Conservation (phyloP, 352 stramenopile genomes). For the Aphanomyces invadans region DNA sequence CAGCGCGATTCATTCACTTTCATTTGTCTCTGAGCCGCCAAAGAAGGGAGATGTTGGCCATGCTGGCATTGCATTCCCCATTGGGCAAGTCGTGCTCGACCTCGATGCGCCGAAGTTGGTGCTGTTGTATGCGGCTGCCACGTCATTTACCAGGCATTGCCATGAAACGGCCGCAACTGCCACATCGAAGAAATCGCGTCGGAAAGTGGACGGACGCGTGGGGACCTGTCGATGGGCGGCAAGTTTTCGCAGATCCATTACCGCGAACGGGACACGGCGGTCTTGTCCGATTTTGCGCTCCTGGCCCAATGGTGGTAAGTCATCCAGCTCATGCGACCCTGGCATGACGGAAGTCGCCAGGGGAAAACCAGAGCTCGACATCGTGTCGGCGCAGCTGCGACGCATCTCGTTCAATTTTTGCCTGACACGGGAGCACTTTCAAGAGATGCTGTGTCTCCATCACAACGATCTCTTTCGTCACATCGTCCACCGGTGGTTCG, state of each 20-base stretch:
- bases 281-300: constrained; percentile 50
- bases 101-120: too few relatives aligned
- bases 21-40: too few relatives aligned
- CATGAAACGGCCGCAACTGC: too few relatives aligned
- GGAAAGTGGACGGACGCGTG: too few relatives aligned
- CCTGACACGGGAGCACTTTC: constrained; percentile 51
- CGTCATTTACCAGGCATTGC: too few relatives aligned
- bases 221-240: constrained; percentile 67
- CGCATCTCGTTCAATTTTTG: constrained; percentile 72
- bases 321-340: neutral
- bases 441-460: constrained; percentile 50
- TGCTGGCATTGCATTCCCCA: too few relatives aligned
- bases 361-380: constrained; percentile 45
- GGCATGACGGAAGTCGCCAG: constrained; percentile 20
- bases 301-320: constrained; percentile 58
- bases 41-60: too few relatives aligned
- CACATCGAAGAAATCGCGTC: too few relatives aligned
- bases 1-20: too few relatives aligned
- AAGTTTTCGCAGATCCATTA: constrained; percentile 72
- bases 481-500: constrained; percentile 52
- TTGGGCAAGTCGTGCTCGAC: too few relatives aligned
- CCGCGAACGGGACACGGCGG: constrained; percentile 53
- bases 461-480: constrained; percentile 49
- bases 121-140: too few relatives aligned
- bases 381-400: constrained; percentile 47